Evolutionary conservation across 2,329 filamentous ascomycete species (phyloP), one percentile per base, ranked within the genome.

Genomic region (Trichoderma sp.): DNA sequence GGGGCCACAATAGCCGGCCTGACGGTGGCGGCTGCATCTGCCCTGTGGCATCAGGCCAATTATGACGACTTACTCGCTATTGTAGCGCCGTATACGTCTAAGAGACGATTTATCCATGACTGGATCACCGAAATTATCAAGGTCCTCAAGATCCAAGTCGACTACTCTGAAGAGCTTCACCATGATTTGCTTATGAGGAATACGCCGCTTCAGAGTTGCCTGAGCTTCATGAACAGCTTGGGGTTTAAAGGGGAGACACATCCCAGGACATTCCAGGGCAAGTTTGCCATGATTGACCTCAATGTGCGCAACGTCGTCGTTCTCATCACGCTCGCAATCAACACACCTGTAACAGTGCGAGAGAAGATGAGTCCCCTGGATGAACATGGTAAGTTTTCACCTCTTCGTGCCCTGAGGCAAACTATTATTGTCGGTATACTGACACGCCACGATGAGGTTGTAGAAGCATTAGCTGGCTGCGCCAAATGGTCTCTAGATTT

Each of bases 401-500:
- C n/a, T 53, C 4, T 27, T 29, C 27, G 27, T 18, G 11, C 3
- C 75, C 33, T 35, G 35, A 14, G 11, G 56, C 14, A 21, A 18
- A 45, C 1, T 1, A 16, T 24, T 21, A 24, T 21, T 53, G 18
- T 11, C 4, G 6, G 16, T 1, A 50, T 69, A 16, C 53, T 50
- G 29, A n/a, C 31, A 64, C 72, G 31, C 12, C 33, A 74, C 80
- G 3, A 82, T 67, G 94, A 96, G 81, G 91, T 94, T 14, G 89
- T 96, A 2, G 90, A 92, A 56, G 90, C 92, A 62, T 86, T 97
- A 12, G 89, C 92, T 6, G 94, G 94, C 27, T 93, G 95, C 73
- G 91, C 93, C 4, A 92, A 90, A 80, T 98, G 95, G 95, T 90
- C 91, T 0, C 87, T 95, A 45, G 93, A 96, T 76, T 86, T 97